Base-by-base conservation (phyloP, 768 basidiomycete species). In the Ramaria sp. region DNA sequence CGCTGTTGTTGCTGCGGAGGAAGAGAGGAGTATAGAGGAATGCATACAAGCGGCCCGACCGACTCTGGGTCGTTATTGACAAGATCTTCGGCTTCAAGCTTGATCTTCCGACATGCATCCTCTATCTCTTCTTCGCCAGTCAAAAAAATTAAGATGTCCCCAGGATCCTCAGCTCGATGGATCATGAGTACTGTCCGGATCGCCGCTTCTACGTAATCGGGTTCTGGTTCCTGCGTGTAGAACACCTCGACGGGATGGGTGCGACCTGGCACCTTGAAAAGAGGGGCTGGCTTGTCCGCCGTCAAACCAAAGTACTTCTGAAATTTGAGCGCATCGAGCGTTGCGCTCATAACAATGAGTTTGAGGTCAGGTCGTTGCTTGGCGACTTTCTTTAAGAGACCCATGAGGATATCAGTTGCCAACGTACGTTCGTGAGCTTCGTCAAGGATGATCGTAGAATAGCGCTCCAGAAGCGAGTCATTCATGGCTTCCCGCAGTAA, bases 71-170 rank as follows among this genome's bases (percentile, higher is more conserved):
- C 83, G 51, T 82, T 77, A 63, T 83, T 82, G 39, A 79, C 56
- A 4, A 97, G 74, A 61, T 91, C 86, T 60, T 97, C 93, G 0
- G 88, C 92, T 64, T 97, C 93, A 1, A 85, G 68, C 65, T 88
- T 90, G 66, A 99, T 93, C 69, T 93, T 96, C 42, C 88, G 75
- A 68, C 95, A 99, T 0, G 91, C 85, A 63, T 96, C 93, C 65
- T 98, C 94, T 61, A 98, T 98, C 71, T 99, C 95, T 65, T 97
- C 94, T 67, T 98, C 95, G 67, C 95, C 95, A 0, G 96, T 98
- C 62, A 99, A 75, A 83, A 99, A 99, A 5, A 99, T 72, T 2
- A 99, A 73, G 38, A 98, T 78, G 64, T 99, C 95, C 1, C 95
- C 95, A 0, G 84, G 86, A 0, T 91, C 89, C 67, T 99, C 96